Evolutionary conservation across 306 rosid genomes (phyloP), one percentile per base, ranked within the genome.

Genomic region (Carpinus viminea): DNA sequence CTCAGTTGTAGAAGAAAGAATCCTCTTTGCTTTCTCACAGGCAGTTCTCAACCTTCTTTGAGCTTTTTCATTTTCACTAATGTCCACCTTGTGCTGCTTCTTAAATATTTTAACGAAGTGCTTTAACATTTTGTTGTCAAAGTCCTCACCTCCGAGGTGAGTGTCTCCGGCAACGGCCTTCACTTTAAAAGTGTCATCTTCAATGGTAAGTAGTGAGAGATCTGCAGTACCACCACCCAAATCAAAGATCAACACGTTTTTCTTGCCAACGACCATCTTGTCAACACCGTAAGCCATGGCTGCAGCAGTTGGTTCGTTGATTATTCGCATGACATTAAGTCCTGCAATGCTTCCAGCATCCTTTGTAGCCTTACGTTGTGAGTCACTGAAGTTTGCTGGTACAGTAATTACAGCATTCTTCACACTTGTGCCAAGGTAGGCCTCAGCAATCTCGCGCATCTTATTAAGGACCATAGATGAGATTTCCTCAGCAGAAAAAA

Each of bases 61-160:
- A 51, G 68, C 55, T 38, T 12, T 81, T 0, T 84, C 7, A 4
- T 71, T 68, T 17, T 41, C 18, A 38, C 62, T 72, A 6, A 86
- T 57, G 38, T 86, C 87, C 34, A 18, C 2, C 0, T 24, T 68
- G 11, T 60, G 31, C 57, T 75, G 72, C 73, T 66, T 80, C 12
- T 59, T 78, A 7, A 86, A 74, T 61, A 77, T 72, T 1, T 74
- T 4, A 0, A 68, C 75, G 45, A 76, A 86, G 18, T 75, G 18
- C 1, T 24, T 20, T 8, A 81, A 47, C 87, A 86, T 59, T 60
- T 77, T 48, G 64, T 75, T 76, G 41, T 76, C 80, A 13, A 86
- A 59, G 55, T 86, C 86, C 31, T 76, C 87, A 1, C 85, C 87
- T 3, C 87, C 83, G 0, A 86, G 83, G 48, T 83, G 87, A 21